Base-by-base conservation (phyloP, 768 basidiomycete species). In the Tubosaeta sp. region DNA sequence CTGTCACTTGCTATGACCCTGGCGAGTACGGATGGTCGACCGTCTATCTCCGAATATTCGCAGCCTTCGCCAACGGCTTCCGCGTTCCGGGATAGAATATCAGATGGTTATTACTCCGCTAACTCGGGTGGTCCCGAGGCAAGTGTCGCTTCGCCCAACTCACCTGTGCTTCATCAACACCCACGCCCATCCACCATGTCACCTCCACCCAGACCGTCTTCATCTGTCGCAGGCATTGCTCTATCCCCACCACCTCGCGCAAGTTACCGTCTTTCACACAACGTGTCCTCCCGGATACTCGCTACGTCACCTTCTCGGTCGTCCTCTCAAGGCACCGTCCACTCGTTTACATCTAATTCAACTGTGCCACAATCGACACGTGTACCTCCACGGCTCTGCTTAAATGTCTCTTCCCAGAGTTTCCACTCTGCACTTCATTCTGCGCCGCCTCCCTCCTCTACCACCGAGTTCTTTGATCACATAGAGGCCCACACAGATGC, bases 51-150 rank as follows among this genome's bases (percentile, higher is more conserved):
- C 12, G 79, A 82, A 48, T 84, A 85, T 63, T 83, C 85, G 10
- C 81, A 82, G 55, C 75, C 79, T 5, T 90, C 87, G 10, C 88
- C 87, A 2, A 86, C 87, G 4, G 82, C 76, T 6, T 89, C 87
- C n/a, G 86, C 84, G n/a, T 90, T 90, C 69, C 79, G 81, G 24
- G 86, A 87, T 57, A 79, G 67, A 46, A 65, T 57, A 59, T 70
- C 69, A 1, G 63, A 69, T 7, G 61, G 67, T 32, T 69, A 70
- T 49, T 69, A 69, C 44, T 69, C 67, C 24, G 59, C 59, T 2
- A 38, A 51, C 18, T 67, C 65, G 38, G 68, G 58, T 16, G 52
- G 43, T 40, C 57, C 39, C 32, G 54, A 31, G 46, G 63, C 50
- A 39, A 38, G 44, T n/a, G 32, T 51, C 13, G 27, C 46, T 36